A percentile compares a stretch with the other conserved stretches of the same genome.
Conservation (phyloP, 768 basidiomycete genomes). For the Mycena kentingensis region DNA sequence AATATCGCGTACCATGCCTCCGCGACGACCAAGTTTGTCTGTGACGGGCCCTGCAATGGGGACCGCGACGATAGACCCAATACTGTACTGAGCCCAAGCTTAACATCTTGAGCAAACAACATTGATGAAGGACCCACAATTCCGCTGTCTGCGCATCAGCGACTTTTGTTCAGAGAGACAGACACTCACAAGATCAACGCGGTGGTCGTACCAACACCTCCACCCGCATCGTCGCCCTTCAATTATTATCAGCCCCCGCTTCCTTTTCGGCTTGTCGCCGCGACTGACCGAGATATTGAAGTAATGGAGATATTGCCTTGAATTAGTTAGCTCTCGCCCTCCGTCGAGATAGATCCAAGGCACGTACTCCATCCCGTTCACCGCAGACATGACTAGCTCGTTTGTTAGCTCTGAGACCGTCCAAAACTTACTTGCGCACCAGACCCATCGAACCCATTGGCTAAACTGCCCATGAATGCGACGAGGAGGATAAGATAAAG, state of each 20-base stretch:
- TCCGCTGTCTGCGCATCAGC: conserved; percentile 9
- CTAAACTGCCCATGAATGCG: conserved; percentile 47
- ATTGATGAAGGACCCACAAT: conserved; percentile 12
- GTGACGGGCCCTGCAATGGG: conserved; percentile 19
- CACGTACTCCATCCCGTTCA: conserved; percentile 21
- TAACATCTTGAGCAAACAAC: background rate
- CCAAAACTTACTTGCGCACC: conserved; percentile 29
- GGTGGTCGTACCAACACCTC: conserved; percentile 22
- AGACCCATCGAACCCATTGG: conserved; percentile 51
- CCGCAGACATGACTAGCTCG: conserved; percentile 20
- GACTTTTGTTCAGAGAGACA: background rate
- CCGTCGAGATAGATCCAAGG: background rate
- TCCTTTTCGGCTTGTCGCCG: background rate
- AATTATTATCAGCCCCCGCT: background rate
- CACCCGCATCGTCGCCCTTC: conserved; percentile 17
- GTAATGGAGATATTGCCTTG: conserved; percentile 16
- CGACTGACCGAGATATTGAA: conserved; percentile 13
- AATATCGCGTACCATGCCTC: conserved; percentile 17
- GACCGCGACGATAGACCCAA: conserved; percentile 20
- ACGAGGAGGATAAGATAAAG: conserved; percentile 44
- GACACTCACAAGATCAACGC: conserved; percentile 20
- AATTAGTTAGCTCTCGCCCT: background rate
- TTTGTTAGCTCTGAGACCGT: background rate
- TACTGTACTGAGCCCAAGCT: conserved; percentile 7
- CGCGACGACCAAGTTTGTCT: conserved; percentile 16